Base-by-base conservation (phyloP, 371 early-diverging fungal species). In the Amoeboaphelidium protococcarum region DNA sequence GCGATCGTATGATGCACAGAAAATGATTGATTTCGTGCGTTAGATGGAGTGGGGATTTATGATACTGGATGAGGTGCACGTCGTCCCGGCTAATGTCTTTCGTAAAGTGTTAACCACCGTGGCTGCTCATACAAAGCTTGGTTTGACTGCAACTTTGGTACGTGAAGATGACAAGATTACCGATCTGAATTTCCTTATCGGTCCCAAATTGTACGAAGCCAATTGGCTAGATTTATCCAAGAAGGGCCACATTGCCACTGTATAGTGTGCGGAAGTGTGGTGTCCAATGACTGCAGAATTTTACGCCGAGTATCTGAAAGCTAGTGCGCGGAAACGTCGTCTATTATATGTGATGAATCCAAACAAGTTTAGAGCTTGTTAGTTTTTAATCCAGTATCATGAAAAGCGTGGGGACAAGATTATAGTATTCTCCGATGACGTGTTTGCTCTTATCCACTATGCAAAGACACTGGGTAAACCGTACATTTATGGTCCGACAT, bases 161-260 rank as follows among this genome's bases (percentile, higher is more conserved):
- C 73, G 99, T 52, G 99, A 99, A 59, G 99, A 99, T 61, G 95
- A 98, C 58, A 97, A 97, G 65, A 99, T 99, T 61, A 83, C 78
- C 54, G 92, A 96, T 59, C 65, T 99, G 47, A 98, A 98, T 65
- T 99, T 91, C 58, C 67, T 99, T 56, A 98, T 99, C 57, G 99
- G 99, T 3, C 99, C 99, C 25, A 99, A 99, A 63, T 66, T 99
- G 25, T 99, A 91, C 62, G 99, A 99, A 65, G 99, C 99, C 25
- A 98, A 98, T 60, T 99, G 99, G 99, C 84, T 97, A 80, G 97
- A 97, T 59, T 64, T 99, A 46, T 87, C 96, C 40, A 76, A 73
- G 26, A 74, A 82, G 53, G 99, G 99, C 21, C 97, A 97, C 58
- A 98, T 99, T 64, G 98, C 99, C 22, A 88, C 77, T 40, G 99